These are phyloP conservation scores for Physocladia obscura DNA, from an alignment of 192 early-diverging fungal species.

Conservation along the genomic window DNA sequence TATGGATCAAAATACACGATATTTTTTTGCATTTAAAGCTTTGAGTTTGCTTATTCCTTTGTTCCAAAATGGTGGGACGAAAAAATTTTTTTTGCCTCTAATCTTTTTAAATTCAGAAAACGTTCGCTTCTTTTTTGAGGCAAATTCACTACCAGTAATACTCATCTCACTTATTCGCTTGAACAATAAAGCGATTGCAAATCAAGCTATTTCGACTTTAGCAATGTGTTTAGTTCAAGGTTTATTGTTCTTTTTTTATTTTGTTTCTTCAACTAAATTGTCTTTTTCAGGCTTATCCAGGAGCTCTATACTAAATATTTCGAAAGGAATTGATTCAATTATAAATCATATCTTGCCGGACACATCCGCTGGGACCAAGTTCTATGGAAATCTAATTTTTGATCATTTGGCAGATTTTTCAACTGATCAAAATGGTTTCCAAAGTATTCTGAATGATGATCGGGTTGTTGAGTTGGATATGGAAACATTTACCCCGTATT, in stretches of 20 bases:
- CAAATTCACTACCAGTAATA: constrained; percentile 21
- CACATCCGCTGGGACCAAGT: background rate
- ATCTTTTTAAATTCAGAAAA: constrained; percentile 9
- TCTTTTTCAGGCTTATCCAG: background rate
- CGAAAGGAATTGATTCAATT: background rate
- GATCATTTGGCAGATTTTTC: constrained; percentile 15
- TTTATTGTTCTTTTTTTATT: background rate
- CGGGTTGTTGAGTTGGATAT: constrained; percentile 7
- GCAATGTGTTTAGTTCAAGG: constrained; percentile 13
- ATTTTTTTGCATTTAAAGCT: constrained; percentile 19
- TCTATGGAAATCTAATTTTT: constrained; percentile 11
- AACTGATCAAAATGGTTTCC: background rate
- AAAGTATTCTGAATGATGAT: background rate
- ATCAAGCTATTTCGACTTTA: constrained; percentile 29
- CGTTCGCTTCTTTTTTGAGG: constrained; percentile 15
- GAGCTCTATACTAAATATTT: background rate
- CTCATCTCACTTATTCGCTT: constrained; percentile 29
- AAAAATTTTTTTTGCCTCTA: background rate
- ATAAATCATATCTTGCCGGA: background rate
- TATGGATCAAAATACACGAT: constrained; percentile 13
- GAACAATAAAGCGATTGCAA: constrained; percentile 22
- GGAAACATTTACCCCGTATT: constrained; percentile 19
- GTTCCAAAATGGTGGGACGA: constrained; percentile 9
- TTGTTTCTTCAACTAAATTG: background rate
- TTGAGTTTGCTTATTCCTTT: background rate